Conservation (phyloP, 2,329 filamentous ascomycete species). For the Fusarium sulawesiense region DNA sequence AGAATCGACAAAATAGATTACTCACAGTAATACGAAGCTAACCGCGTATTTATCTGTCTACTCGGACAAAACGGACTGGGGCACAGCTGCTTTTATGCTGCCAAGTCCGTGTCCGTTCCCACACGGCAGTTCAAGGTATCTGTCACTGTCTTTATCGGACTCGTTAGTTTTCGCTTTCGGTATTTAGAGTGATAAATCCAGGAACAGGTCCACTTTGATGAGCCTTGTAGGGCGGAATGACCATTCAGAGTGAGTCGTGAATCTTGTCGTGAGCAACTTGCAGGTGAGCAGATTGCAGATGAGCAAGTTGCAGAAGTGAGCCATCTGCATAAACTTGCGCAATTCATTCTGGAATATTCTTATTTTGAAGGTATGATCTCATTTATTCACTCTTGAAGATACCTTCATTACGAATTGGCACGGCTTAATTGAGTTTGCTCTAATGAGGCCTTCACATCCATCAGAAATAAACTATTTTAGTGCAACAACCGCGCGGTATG, state of each 20-base stretch:
- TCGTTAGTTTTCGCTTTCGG: neutral
- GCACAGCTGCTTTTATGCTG: neutral
- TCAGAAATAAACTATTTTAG: neutral
- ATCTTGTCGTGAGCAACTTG: neutral
- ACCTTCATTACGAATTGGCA: neutral
- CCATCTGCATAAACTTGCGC: neutral
- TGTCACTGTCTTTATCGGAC: neutral
- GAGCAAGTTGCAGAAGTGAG: neutral
- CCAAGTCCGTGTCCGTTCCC: slow-evolving; percentile 32
- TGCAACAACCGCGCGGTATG: neutral
- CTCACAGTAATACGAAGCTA: too few species aligned
- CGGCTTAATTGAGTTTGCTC: neutral
- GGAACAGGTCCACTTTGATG: slow-evolving; percentile 6
- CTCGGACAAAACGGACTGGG: neutral
- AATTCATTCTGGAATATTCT: neutral
- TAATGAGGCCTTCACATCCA: neutral
- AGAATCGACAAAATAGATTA: too few species aligned
- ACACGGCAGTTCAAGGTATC: neutral
- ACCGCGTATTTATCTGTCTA: neutral
- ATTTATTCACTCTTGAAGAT: neutral
- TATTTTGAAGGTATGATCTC: neutral
- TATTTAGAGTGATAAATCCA: neutral
- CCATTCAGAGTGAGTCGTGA: neutral
- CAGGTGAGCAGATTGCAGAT: neutral
- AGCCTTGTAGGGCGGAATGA: slow-evolving; percentile 25